Evolutionary conservation across 345 rosid genomes (phyloP), one percentile per base, ranked within the genome.

Genomic region (Adansonia digitata): DNA sequence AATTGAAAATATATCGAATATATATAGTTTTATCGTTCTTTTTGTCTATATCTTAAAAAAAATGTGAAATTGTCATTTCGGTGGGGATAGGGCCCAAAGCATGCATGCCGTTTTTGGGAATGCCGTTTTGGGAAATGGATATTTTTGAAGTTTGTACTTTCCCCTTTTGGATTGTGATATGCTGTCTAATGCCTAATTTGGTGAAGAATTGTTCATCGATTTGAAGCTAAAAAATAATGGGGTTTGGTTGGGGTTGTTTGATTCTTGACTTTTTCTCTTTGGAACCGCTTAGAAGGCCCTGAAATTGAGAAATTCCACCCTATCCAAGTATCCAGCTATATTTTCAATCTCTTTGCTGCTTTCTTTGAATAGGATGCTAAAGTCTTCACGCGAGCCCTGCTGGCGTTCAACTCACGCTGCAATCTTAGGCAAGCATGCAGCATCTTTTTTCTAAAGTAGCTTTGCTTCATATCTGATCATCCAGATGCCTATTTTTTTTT

Each of bases 21-120:
- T 31, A 31, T 31, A 31, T 31, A 31, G 34, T 31, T 37, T 37
- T 24, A 4, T 45, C 22, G 0, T 7, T 5, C 39, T 40, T 2
- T 24, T 13, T 7, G n/a, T n/a, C n/a, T 2, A 17, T 31, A 15
- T 52, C 55, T 8, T 8, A 20, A 0, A 0, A 52, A 52, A 40
- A 56, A 20, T n/a, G 14, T 0, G 14, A 70, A 70, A 56, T 10
- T 24, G 34, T 4, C 10, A 56, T 11, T 7, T 11, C 3, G 15
- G 61, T 4, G 17, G 63, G 20, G n/a, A 22, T 11, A 26, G n/a
- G n/a, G n/a, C 2, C 62, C 68, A 37, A 45, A 4, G 6, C 53
- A 60, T 72, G 14, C 43, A 56, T 81, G 48, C 80, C 76, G 48
- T 77, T 81, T 77, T 77, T 64, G 80, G 83, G 69, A 74, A 56